phyloP scores from a whole-genome alignment of 106 monocot genomes.

The Dioscorea zingiberensis region DNA sequence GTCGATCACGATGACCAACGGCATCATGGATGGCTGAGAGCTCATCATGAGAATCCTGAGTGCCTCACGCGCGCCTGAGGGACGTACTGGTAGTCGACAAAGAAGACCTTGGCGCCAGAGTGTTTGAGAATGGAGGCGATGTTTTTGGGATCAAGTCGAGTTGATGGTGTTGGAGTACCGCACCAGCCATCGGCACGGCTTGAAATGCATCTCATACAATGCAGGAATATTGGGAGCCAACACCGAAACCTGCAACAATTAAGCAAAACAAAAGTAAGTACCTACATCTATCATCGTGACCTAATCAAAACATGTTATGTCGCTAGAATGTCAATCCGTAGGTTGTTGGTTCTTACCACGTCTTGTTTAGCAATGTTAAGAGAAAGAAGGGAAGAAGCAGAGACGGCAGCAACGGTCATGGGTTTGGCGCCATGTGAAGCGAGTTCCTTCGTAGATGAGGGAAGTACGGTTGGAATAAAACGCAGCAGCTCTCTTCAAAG shows the following conservation, averaged over 20 bases:
- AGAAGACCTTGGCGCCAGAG: constrained; percentile 49
- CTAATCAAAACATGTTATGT: too few species aligned
- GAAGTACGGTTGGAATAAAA: constrained; percentile 52
- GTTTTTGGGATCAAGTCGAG: constrained; percentile 40
- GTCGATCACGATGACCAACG: constrained; percentile 32
- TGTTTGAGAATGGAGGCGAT: constrained; percentile 43
- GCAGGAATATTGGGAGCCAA: constrained; percentile 65
- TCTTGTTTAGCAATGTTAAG: too few species aligned
- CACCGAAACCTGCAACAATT: constrained; percentile 56
- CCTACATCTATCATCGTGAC: constrained; percentile 39
- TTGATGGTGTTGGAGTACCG: too few species aligned
- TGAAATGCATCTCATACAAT: constrained; percentile 68
- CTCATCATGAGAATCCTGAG: constrained; percentile 16
- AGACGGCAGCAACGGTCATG: constrained; percentile 57
- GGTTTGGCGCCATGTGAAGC: constrained; percentile 71
- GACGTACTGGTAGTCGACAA: constrained; percentile 52
- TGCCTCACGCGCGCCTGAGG: constrained; percentile 22
- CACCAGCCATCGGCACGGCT: constrained; percentile 79
- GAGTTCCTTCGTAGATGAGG: constrained; percentile 28
- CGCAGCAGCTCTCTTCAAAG: constrained; percentile 43
- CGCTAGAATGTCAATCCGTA: too few species aligned
- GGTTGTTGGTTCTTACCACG: too few species aligned
- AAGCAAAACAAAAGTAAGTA: too few species aligned
- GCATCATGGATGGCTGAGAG: background rate
- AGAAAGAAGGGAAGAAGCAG: constrained; percentile 39